Conservation (phyloP, 768 basidiomycete genomes). For the Rhizopogon vinicolor region DNA sequence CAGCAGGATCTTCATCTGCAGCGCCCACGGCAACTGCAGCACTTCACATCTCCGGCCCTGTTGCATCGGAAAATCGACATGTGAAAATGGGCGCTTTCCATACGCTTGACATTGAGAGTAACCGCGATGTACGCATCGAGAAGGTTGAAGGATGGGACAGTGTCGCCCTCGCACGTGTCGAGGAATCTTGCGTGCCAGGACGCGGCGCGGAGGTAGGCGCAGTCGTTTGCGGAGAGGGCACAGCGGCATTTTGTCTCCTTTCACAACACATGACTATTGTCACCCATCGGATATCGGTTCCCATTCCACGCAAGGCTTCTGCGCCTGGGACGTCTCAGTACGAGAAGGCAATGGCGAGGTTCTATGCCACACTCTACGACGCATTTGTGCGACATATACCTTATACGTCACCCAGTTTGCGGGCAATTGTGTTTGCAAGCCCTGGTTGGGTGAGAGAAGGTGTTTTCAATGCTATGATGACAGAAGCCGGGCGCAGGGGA, state of each 20-base stretch:
- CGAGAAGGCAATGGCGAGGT: constrained; percentile 85
- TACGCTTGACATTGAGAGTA: constrained; percentile 89
- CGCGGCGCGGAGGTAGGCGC: constrained; percentile 95
- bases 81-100: constrained; percentile 93
- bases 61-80: constrained; percentile 80
- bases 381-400: constrained; percentile 90
- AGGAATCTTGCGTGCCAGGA: constrained; percentile 90
- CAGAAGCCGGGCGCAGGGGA: constrained; percentile 72
- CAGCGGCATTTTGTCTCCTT: constrained; percentile 88
- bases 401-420: constrained; percentile 63
- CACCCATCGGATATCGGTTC: constrained; percentile 81
- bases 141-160: constrained; percentile 92
- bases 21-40: constrained; percentile 43
- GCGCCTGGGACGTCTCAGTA: constrained; percentile 77
- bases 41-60: constrained; percentile 83
- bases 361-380: constrained; percentile 81
- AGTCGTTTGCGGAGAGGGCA: constrained; percentile 93
- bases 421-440: constrained; percentile 92
- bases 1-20: constrained; percentile 23
- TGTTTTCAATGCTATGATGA: constrained; percentile 78
- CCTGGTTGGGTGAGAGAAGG: constrained; percentile 95
- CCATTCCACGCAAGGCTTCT: constrained; percentile 90
- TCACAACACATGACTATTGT: constrained; percentile 98
- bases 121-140: constrained; percentile 86
- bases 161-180: constrained; percentile 72